A percentile compares a stretch with the other conserved stretches of the same genome.
Evolutionary conservation across 768 basidiomycete species (phyloP).

Genomic region (Russula lepida): DNA sequence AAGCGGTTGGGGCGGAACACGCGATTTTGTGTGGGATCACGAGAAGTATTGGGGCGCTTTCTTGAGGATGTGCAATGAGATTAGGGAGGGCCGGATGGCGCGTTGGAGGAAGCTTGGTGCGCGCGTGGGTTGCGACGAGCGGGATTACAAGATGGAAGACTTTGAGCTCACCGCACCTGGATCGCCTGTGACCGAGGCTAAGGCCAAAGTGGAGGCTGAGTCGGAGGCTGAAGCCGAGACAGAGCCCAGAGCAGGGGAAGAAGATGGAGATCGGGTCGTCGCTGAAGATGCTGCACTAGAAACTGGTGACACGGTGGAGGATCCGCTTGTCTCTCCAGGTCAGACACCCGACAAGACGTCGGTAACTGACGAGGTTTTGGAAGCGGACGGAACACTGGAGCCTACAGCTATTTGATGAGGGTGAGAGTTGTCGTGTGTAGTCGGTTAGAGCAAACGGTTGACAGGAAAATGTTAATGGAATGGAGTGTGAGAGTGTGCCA

Average conservation of each 20-base stretch:
- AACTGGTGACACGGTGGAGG: background rate
- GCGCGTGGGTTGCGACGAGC: slow-evolving; percentile 65
- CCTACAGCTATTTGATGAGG: background rate
- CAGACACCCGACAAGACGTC: background rate
- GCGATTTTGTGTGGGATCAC: slow-evolving; percentile 66
- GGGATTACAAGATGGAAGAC: slow-evolving; percentile 52
- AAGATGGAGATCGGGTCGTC: background rate
- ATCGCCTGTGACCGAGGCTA: background rate
- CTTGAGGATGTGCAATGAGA: slow-evolving; percentile 43
- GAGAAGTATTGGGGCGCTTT: slow-evolving; percentile 67
- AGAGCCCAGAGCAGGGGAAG: background rate
- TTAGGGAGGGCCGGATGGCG: slow-evolving; percentile 41
- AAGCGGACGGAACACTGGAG: background rate
- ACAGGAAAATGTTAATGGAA: background rate
- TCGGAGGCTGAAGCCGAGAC: background rate
- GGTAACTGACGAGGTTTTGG: background rate
- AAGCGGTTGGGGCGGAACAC: slow-evolving; percentile 55
- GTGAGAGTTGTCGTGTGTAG: background rate
- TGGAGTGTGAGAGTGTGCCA: too few relatives aligned
- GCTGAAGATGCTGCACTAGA: background rate
- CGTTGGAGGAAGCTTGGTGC: slow-evolving; percentile 66
- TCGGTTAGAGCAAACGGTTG: background rate
- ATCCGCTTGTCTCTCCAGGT: background rate
- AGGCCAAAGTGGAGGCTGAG: background rate
- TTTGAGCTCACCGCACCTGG: background rate